phyloP scores from a whole-genome alignment of 129 eudicot genomes.

The Artemisia tridentata region DNA sequence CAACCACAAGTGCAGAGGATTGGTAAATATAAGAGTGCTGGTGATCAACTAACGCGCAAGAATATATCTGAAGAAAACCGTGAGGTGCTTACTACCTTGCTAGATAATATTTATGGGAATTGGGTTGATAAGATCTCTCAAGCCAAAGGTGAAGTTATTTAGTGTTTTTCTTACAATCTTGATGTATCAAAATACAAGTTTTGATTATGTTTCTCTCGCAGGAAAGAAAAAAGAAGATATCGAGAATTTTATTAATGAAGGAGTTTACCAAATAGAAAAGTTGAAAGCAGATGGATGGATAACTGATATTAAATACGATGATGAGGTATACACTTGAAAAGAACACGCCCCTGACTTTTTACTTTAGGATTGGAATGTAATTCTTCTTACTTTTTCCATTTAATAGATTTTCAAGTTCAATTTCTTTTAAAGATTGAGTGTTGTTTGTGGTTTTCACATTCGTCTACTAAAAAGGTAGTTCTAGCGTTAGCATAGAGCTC shows the following conservation, averaged over 20 bases:
- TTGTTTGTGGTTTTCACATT: conserved; percentile 31
- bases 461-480: conserved; percentile 30
- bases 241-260: conserved; percentile 75
- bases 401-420: conserved; percentile 32
- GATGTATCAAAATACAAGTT: conserved; percentile 21
- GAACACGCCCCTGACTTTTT: conserved; percentile 28
- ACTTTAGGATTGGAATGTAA: conserved; percentile 15
- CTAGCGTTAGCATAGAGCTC: conserved; percentile 23
- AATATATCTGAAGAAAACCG: conserved; percentile 79
- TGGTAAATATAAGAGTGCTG: conserved; percentile 96
- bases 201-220: conserved; percentile 27
- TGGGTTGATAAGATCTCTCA: conserved; percentile 75
- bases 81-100: conserved; percentile 85
- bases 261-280: conserved; percentile 66
- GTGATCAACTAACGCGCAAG: conserved; percentile 83
- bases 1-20: conserved; percentile 88
- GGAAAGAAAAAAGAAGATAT: conserved; percentile 76
- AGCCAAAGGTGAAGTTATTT: conserved; percentile 58
- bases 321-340: conserved; percentile 54
- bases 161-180: conserved; percentile 19
- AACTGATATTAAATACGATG: conserved; percentile 83
- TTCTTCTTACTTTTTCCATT: conserved; percentile 11
- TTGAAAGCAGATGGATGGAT: conserved; percentile 84
- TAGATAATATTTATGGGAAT: conserved; percentile 78
- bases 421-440: conserved; percentile 33